These are phyloP conservation scores for Hsuehochloa calcarea DNA, from an alignment of 176 grass and related monocot species.

Conservation along the genomic window DNA sequence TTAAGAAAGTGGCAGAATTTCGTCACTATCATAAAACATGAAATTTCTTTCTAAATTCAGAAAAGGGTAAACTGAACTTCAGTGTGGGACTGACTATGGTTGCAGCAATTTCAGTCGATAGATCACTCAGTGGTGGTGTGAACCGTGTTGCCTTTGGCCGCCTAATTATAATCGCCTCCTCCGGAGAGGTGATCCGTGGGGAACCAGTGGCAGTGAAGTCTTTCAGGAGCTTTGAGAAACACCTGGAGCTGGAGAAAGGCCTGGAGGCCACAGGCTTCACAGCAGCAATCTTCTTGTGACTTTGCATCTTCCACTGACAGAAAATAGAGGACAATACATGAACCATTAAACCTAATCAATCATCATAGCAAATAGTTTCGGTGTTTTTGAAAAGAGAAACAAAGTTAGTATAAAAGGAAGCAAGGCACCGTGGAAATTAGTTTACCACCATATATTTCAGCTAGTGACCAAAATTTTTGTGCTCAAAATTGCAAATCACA, in stretches of 20 bases:
- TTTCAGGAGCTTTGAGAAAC: slow-evolving; percentile 30
- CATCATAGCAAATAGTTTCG: not conserved
- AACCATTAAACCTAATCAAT: not conserved
- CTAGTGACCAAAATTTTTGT: not conserved
- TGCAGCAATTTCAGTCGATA: slow-evolving; percentile 12
- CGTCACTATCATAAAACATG: not conserved
- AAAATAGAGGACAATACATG: not conserved
- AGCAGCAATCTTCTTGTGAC: slow-evolving; percentile 36
- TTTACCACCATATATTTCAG: not conserved
- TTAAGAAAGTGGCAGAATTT: not conserved
- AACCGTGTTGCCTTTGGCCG: slow-evolving; percentile 44
- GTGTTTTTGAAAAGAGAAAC: not conserved
- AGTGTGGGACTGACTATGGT: slow-evolving; percentile 22
- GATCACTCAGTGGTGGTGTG: not conserved
- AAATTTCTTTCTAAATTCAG: not conserved
- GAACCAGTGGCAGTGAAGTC: slow-evolving; percentile 26
- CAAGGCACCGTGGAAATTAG: not conserved
- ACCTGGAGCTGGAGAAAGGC: slow-evolving; percentile 27
- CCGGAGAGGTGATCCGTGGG: not conserved
- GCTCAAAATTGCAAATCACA: not conserved
- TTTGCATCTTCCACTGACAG: slow-evolving; percentile 41
- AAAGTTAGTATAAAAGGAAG: not conserved
- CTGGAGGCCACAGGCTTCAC: slow-evolving; percentile 57
- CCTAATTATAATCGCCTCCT: slow-evolving; percentile 31
- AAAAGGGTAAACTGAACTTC: not conserved